Conservation (phyloP, 1,139 yeast species). For the Wickerhamomyces sp. region DNA sequence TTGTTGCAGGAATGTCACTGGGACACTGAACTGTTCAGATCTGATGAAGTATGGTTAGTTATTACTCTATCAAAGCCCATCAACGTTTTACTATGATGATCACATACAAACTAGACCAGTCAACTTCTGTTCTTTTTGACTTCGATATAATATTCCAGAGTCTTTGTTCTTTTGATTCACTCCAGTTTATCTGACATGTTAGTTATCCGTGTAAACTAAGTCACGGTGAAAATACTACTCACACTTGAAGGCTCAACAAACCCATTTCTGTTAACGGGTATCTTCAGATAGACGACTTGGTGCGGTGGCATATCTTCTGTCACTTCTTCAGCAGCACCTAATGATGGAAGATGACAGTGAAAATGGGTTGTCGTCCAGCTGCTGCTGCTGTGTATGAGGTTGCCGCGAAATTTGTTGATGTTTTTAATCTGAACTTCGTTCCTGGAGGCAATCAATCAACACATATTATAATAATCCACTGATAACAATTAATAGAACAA, state of each 20-base stretch:
- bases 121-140: conserved; percentile 21
- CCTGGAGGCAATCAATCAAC: neutral
- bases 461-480: no score
- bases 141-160: conserved; percentile 22
- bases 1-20: conserved; percentile 37
- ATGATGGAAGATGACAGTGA: no score
- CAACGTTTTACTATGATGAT: neutral
- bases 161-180: conserved; percentile 17
- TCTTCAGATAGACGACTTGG: conserved; percentile 19
- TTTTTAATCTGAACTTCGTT: no score
- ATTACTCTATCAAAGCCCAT: neutral
- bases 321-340: neutral
- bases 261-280: conserved; percentile 21
- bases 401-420: no score
- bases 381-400: no score
- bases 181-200: conserved; percentile 18
- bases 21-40: conserved; percentile 29
- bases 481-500: neutral
- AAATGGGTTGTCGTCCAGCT: no score
- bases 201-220: neutral
- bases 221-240: conserved; percentile 1
- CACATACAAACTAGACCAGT: conserved; percentile 12
- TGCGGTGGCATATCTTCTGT: neutral
- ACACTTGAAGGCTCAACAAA: conserved; percentile 20
- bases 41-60: conserved; percentile 6